Evolutionary conservation across 2,329 filamentous ascomycete genomes (phyloP).

Genomic region (Fusarium tuaranense): DNA sequence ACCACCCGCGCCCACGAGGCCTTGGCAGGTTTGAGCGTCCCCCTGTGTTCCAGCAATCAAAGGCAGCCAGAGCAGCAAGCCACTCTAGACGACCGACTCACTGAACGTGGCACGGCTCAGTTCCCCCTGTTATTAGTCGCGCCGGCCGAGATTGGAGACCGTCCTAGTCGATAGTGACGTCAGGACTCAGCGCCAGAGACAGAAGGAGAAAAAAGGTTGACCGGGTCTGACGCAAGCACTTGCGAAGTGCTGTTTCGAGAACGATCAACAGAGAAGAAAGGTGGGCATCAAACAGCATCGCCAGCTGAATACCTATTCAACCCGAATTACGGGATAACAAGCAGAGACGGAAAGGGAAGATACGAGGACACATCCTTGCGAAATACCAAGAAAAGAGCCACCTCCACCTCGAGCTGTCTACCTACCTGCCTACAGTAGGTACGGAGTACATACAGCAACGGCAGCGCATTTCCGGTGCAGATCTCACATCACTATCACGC

Average conservation of each 20-base stretch:
- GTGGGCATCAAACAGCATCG: conserved; percentile 1
- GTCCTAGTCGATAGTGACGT: conserved; percentile 33
- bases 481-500: conserved; percentile 37
- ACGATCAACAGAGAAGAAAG: conserved; percentile 8
- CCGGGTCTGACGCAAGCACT: conserved; percentile 30
- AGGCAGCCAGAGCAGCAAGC: conserved; percentile 28
- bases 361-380: conserved; percentile 23
- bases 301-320: conserved; percentile 1
- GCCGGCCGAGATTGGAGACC: conserved; percentile 27
- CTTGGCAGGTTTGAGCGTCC: conserved; percentile 8
- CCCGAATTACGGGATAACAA: conserved; percentile 24
- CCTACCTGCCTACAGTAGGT: not conserved
- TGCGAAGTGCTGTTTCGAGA: conserved; percentile 19
- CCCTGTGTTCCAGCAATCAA: conserved; percentile 24
- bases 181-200: conserved; percentile 14
- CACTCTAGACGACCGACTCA: conserved; percentile 33
- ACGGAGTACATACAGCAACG: not conserved
- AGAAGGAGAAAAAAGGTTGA: not conserved
- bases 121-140: conserved; percentile 30
- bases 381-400: conserved; percentile 6
- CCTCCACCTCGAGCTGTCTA: conserved; percentile 1
- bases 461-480: conserved; percentile 17
- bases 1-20: not conserved
- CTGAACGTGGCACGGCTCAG: conserved; percentile 36
- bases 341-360: conserved; percentile 43